Evolutionary conservation across 2,329 filamentous ascomycete genomes (phyloP), one percentile per base, ranked within the genome.

Genomic region (Xylariaceae sp.): DNA sequence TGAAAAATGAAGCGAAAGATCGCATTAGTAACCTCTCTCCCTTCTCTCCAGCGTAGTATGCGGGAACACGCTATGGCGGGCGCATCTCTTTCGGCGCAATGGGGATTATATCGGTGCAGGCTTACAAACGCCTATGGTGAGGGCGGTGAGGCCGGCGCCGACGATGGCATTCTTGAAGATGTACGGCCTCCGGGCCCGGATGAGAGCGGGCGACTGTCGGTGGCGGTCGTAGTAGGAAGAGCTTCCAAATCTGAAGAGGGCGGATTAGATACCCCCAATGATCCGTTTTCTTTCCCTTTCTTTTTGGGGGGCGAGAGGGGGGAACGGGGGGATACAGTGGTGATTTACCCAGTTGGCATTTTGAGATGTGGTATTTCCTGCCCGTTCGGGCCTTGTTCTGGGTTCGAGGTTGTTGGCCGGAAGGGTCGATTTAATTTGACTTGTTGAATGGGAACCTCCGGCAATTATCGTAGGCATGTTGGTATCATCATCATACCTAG

Each of bases 151-250:
- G 11, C 78, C 83, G n/a, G 88, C 68, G 19, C 94, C 94, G 0
- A 91, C 90, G 57, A 92, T 66, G 31, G 87, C 80, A 73, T 99
- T 99, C 77, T 88, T 95, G 72, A 96, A 75, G 41, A 99, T 80
- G 72, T 95, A 99, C 48, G 94, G 94, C 65, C 89, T 85, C 65
- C 95, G 86, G 53, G 94, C 92, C 68, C 94, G 89, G 70, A 96
- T 86, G 61, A 99, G 85, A 53, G 95, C 89, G 47, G 91, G 86
- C 58, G 89, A 88, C 73, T 95, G 91, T 62, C 88, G 86, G 75
- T 88, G 81, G 69, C 86, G 85, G 74, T 96, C 89, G 79, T 97
- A 99, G 80, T 99, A 99, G 62, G 89, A 91, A 43, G 75, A 76
- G 59, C 74, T 77, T 63, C 75, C 72, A 65, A 76, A 74, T 63